Evolutionary conservation across 2,329 filamentous ascomycete genomes (phyloP).

Genomic region (Cercospora brassicicola): DNA sequence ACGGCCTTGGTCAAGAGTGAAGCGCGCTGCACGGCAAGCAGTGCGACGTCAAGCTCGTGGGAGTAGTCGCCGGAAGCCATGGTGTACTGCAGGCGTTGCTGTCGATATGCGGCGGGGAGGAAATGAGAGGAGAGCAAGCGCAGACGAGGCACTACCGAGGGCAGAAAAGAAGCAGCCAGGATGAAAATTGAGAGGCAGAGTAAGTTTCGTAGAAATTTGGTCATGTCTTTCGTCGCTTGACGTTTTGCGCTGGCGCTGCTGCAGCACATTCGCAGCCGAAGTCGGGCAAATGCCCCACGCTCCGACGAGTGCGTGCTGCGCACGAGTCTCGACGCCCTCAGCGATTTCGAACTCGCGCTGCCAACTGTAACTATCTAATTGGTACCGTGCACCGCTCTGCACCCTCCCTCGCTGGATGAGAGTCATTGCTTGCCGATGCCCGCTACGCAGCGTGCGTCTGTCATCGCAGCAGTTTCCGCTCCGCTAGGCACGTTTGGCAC

Average conservation of each 20-base stretch:
- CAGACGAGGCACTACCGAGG: constrained; percentile 46
- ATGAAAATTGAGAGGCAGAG: constrained; percentile 36
- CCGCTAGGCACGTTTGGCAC: neutral
- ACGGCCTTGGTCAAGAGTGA: constrained; percentile 73
- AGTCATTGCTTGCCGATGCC: neutral
- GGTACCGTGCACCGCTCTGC: neutral
- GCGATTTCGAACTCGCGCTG: neutral
- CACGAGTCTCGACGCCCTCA: neutral
- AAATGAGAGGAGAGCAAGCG: constrained; percentile 42
- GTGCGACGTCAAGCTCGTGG: constrained; percentile 77
- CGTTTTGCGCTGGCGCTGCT: neutral
- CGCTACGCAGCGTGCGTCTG: neutral
- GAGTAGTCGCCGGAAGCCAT: constrained; percentile 59
- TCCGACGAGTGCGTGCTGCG: neutral
- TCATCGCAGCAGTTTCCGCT: neutral
- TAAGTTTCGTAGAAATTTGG: neutral
- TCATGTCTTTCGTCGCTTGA: neutral
- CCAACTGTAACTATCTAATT: neutral
- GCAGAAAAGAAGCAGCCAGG: constrained; percentile 46
- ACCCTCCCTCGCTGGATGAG: neutral
- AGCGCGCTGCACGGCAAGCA: constrained; percentile 85
- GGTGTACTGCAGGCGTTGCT: constrained; percentile 23
- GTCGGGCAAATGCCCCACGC: neutral
- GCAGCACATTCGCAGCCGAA: constrained; percentile 6
- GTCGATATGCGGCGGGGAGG: constrained; percentile 12